These are phyloP conservation scores for Hypoxylon sp. DNA, from an alignment of 2,329 filamentous ascomycete genomes.

Conservation along the genomic window DNA sequence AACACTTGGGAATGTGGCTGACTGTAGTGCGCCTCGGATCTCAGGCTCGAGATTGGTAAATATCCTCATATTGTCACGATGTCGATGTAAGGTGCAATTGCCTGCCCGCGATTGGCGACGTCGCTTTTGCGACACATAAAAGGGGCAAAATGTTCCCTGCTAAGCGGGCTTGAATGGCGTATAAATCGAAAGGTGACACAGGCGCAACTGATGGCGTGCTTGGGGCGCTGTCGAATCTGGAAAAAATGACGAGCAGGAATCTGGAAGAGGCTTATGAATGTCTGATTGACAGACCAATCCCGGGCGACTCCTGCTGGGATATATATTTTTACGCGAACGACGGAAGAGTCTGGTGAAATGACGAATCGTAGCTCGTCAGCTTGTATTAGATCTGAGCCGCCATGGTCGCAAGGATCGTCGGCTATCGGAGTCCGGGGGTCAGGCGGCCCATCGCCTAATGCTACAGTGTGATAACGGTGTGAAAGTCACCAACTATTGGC, in stretches of 20 bases:
- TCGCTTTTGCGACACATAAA: no score
- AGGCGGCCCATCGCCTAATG: slow-evolving; percentile 19
- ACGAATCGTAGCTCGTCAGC: slow-evolving; percentile 21
- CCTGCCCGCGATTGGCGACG: no score
- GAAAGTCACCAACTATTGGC: no score
- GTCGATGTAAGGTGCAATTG: no score
- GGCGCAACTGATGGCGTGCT: background rate
- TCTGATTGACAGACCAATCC: slow-evolving; percentile 12
- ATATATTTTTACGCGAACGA: slow-evolving; percentile 21
- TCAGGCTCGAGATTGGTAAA: no score
- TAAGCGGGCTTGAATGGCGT: background rate
- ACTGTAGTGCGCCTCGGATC: no score
- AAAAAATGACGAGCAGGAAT: background rate
- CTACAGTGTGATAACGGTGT: slow-evolving; percentile 1
- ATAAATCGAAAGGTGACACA: background rate
- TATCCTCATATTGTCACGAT: no score
- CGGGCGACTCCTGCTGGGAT: slow-evolving; percentile 21
- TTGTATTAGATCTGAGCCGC: slow-evolving; percentile 21
- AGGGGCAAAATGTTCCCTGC: no score
- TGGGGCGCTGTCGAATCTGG: background rate
- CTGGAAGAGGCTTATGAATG: background rate
- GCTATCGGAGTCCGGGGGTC: slow-evolving; percentile 26
- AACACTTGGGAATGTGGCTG: no score
- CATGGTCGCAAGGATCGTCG: slow-evolving; percentile 27
- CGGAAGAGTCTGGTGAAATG: slow-evolving; percentile 23